Base-by-base conservation (phyloP, 345 rosid species). In the Hypericum perforatum region DNA sequence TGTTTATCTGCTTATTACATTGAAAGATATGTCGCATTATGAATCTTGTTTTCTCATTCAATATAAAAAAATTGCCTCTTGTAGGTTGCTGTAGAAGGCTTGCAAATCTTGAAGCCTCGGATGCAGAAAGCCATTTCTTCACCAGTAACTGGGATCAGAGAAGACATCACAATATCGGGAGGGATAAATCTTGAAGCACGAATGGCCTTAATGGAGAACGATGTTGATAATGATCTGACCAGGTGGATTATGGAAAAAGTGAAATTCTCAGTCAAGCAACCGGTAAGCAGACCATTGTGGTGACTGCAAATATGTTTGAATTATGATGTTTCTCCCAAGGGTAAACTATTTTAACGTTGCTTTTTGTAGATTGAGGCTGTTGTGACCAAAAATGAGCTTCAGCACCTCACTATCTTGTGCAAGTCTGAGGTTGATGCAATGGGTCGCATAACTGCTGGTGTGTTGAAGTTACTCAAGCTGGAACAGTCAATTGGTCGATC, bases 381-480 rank as follows among this genome's bases (percentile, higher is more conserved):
- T 52, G 97, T 88, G 64, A 83, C 91, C 43, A 86, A 81, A 65
- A 85, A 85, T 49, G 99, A 92, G 82, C 76, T 92, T 61, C 81
- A 80, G 68, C 87, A 88, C 70, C 88, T 92, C 61, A 72, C 76
- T 37, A 60, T 64, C 53, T 72, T 86, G 74, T 82, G 87, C 84
- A 80, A 88, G 64, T 85, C 97, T 43, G 99, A 92, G 73, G 81
- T 76, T 62, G 85, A 89, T 59, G 87, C 97, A 0, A 80, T 85
- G 91, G 99, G 97, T 63, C 78, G 97, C 58, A 78, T 89, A 63
- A 74, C 83, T 43, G 99, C 97, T 45, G 94, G 94, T 48, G 61
- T 92, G 62, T 73, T 92, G 70, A 78, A 85, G 62, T 67, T 92
- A 58, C 81, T 92, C 67, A 88, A 84, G 75, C 80, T 92, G 57